phyloP scores from a whole-genome alignment of 257 asterid genomes.

The Ajuga chamaepitys region DNA sequence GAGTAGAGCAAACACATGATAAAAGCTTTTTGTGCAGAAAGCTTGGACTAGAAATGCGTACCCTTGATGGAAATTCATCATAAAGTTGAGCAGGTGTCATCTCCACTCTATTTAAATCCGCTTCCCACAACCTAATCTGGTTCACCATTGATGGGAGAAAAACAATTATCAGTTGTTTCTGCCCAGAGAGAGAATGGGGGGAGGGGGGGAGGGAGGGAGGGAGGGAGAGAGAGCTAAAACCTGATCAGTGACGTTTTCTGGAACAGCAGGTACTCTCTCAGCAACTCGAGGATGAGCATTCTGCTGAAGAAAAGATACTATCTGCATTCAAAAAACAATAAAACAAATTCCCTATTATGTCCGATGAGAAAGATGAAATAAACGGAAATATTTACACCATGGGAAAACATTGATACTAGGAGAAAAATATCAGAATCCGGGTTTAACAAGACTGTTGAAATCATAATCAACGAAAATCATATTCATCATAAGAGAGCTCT shows the following conservation, averaged over 20 bases:
- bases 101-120: conserved; percentile 90
- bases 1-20: not conserved
- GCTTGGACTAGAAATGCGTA: conserved; percentile 14
- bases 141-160: not conserved
- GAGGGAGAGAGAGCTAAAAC: conserved; percentile 20
- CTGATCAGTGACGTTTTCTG: conserved; percentile 98
- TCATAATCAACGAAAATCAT: not conserved
- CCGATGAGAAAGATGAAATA: not conserved
- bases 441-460: not conserved
- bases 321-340: conserved; percentile 45
- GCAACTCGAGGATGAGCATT: conserved; percentile 97
- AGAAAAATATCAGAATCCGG: not conserved
- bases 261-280: conserved; percentile 74
- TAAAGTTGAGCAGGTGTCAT: conserved; percentile 54
- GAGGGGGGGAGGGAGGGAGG: not conserved
- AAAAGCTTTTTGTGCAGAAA: not conserved
- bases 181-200: not conserved
- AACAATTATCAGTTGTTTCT: not conserved
- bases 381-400: not conserved
- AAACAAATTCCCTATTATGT: not conserved
- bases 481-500: not conserved
- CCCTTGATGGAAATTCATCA: conserved; percentile 88
- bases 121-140: conserved; percentile 94
- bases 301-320: conserved; percentile 88
- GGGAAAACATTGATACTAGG: not conserved